Conservation (phyloP, 495 filamentous ascomycete genomes). For the Penicillium herquei region DNA sequence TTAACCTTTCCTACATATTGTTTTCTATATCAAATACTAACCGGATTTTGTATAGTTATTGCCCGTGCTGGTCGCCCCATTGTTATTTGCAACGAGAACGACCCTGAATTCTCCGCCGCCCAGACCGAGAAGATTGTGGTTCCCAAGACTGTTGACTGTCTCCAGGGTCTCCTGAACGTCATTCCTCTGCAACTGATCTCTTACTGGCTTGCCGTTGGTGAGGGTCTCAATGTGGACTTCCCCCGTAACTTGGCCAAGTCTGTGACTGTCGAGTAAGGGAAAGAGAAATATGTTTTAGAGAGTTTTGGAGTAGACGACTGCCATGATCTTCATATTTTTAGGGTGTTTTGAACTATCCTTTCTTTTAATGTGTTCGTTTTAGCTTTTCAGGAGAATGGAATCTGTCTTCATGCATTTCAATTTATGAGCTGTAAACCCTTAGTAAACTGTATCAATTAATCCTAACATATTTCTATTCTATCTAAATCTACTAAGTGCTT, state of each 20-base stretch:
- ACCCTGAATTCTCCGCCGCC: conserved; percentile 82
- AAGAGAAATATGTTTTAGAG: neutral
- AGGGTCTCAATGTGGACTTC: conserved; percentile 96
- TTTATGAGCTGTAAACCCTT: no score
- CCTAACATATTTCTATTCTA: no score
- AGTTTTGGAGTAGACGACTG: conserved; percentile 24
- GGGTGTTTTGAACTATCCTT: conserved; percentile 14
- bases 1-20: conserved; percentile 3
- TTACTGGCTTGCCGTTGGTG: conserved; percentile 96
- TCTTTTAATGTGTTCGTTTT: conserved; percentile 7
- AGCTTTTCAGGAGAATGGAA: conserved; percentile 22
- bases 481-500: no score
- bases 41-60: conserved; percentile 58
- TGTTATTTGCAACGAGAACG: conserved; percentile 92
- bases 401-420: neutral
- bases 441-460: no score
- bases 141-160: conserved; percentile 88
- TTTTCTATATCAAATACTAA: neutral
- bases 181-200: conserved; percentile 96
- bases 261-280: conserved; percentile 88
- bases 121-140: conserved; percentile 97
- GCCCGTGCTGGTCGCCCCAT: conserved; percentile 92
- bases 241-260: conserved; percentile 98
- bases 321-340: conserved; percentile 31
- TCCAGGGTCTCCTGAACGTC: conserved; percentile 96